These are phyloP conservation scores for Penicillium goetzii DNA, from an alignment of 495 filamentous ascomycete genomes.

Conservation along the genomic window DNA sequence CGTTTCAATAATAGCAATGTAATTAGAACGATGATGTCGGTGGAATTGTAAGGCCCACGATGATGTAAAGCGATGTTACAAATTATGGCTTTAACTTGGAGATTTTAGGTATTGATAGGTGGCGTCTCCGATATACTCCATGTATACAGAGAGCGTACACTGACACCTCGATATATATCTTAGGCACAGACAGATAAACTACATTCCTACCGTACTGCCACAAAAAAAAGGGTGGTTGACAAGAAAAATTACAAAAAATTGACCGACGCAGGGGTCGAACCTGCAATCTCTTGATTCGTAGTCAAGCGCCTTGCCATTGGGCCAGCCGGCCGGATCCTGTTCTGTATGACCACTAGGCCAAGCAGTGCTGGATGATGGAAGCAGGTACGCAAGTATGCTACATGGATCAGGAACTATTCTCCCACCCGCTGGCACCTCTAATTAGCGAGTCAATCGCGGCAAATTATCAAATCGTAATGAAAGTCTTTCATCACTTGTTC, in stretches of 20 bases:
- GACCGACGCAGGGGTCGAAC: slow-evolving; percentile 52
- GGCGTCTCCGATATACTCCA: too few species aligned
- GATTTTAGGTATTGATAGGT: too few species aligned
- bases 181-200: too few species aligned
- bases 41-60: not conserved
- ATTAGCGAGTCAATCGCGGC: not conserved
- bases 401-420: not conserved
- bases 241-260: slow-evolving; percentile 25
- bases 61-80: too few species aligned
- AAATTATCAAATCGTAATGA: not conserved
- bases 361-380: not conserved
- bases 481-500: not conserved
- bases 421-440: too few species aligned
- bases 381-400: too few species aligned
- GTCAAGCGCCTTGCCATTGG: slow-evolving; percentile 76
- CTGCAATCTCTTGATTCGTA: slow-evolving; percentile 70
- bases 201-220: too few species aligned
- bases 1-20: too few species aligned
- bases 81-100: too few species aligned
- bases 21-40: not conserved
- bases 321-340: slow-evolving; percentile 52
- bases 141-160: too few species aligned
- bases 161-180: too few species aligned
- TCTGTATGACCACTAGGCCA: not conserved
- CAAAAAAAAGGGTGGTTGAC: not conserved